Evolutionary conservation across 306 rosid species (phyloP).

Genomic region (Cicer arietinum): DNA sequence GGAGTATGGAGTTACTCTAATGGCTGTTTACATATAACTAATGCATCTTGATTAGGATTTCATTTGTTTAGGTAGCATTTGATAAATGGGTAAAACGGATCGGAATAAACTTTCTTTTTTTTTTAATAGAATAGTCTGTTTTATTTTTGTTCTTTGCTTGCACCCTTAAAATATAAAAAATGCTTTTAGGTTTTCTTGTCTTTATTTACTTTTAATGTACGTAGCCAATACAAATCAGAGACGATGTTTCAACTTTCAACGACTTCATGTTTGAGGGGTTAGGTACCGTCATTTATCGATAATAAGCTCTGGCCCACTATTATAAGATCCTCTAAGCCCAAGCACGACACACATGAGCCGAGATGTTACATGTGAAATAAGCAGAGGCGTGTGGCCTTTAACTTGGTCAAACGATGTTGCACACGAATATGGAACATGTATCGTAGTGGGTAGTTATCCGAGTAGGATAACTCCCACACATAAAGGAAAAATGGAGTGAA

Average conservation of each 20-base stretch:
- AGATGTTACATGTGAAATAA: too few species aligned
- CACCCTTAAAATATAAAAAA: background rate
- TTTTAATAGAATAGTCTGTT: background rate
- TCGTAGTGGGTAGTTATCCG: too few species aligned
- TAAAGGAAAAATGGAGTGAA: too few species aligned
- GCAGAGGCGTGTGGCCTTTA: too few species aligned
- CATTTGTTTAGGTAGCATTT: background rate
- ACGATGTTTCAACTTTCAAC: background rate
- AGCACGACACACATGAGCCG: too few species aligned
- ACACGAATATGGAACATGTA: too few species aligned
- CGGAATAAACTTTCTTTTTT: background rate
- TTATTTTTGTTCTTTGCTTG: background rate
- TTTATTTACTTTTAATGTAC: background rate
- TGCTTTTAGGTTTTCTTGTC: background rate
- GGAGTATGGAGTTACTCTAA: background rate
- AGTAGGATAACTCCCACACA: too few species aligned
- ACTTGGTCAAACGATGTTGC: too few species aligned
- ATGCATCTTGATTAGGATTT: background rate
- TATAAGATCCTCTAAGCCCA: too few species aligned
- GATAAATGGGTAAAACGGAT: background rate
- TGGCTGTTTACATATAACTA: slow-evolving; percentile 8
- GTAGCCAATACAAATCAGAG: background rate
- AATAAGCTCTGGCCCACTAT: too few species aligned
- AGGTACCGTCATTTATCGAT: too few species aligned
- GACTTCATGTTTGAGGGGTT: too few species aligned